Base-by-base conservation (phyloP, 2,329 filamentous ascomycete genomes). In the Beauveria medogensis region DNA sequence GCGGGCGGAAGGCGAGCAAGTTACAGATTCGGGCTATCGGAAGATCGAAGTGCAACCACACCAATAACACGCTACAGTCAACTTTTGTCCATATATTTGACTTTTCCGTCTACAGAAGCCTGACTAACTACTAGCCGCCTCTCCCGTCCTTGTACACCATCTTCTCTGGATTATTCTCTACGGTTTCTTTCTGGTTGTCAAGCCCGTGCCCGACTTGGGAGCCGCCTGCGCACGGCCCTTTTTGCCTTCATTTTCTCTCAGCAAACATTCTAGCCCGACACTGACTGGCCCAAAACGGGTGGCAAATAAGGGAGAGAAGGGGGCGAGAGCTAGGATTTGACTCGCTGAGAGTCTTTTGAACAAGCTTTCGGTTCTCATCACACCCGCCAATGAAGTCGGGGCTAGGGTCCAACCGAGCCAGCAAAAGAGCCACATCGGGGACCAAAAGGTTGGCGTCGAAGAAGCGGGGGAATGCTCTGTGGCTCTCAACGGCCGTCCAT, bases 141-240 rank as follows among this genome's bases (percentile, higher is more conserved):
- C 12, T 37, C 24, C 20, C 43, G n/a, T 57, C 14, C 14, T 47
- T 16, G 20, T 22, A 57, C 55, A 40, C 43, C 44, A 28, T 40
- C 28, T 41, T 57, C 30, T 47, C 26, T 30, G 3, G 28, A 14
- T 20, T 18, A 20, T 37, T 26, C 18, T 37, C 18, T 37, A 10
- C 24, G 9, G 24, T 56, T 22, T 44, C 43, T 26, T 43, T 16
- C 30, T 10, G 3, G 55, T 24, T 22, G 54, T 56, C 44, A 28
- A 47, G 55, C 7, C 55, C 55, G 55, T 57, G 55, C 55, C 55
- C 55, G 18, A 47, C 41, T 48, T 28, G 30, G 30, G 30, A 57
- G 28, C 34, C 30, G 55, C 44, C 30, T n/a, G 46, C 55, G 55
- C 46, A 58, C 46, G 55, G 55, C 55, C 55, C 47, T 58, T 58